phyloP scores from a whole-genome alignment of 805 yeast species.

The Kuraishia ogatae region DNA sequence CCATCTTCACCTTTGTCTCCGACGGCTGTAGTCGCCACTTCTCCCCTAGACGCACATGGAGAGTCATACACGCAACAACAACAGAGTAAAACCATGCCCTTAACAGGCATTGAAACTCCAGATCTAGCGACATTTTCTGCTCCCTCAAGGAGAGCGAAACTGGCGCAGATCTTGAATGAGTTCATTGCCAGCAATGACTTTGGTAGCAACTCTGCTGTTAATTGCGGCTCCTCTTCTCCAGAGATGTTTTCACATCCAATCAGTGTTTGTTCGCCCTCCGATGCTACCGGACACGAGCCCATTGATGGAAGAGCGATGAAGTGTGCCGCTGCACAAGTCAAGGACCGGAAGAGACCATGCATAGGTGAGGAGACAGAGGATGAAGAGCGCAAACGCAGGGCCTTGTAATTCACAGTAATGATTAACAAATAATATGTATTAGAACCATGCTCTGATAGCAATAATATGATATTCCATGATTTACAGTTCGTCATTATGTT shows the following conservation, averaged over 20 bases:
- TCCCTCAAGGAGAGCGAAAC: not conserved
- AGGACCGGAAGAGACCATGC: not conserved
- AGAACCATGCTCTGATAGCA: not conserved
- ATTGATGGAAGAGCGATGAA: not conserved
- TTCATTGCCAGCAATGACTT: not conserved
- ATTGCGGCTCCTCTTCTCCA: not conserved
- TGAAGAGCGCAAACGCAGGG: not conserved
- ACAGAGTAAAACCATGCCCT: not conserved
- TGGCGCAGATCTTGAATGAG: constrained; percentile 2
- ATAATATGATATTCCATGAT: too few species aligned
- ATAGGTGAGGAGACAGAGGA: not conserved
- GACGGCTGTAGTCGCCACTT: not conserved
- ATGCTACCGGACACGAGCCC: constrained; percentile 1
- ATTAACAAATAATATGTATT: not conserved
- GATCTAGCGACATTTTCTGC: constrained; percentile 1
- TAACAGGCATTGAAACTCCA: not conserved
- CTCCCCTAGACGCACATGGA: not conserved
- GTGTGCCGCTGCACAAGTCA: not conserved
- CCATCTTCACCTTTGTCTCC: constrained; percentile 1
- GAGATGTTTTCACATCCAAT: not conserved
- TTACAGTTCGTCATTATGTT: not conserved
- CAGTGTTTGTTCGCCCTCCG: not conserved
- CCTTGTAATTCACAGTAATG: not conserved
- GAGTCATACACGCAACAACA: not conserved
- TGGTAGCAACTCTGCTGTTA: not conserved